phyloP scores from a whole-genome alignment of 352 stramenopile genomes.

The Phytophthora fragariaefolia region DNA sequence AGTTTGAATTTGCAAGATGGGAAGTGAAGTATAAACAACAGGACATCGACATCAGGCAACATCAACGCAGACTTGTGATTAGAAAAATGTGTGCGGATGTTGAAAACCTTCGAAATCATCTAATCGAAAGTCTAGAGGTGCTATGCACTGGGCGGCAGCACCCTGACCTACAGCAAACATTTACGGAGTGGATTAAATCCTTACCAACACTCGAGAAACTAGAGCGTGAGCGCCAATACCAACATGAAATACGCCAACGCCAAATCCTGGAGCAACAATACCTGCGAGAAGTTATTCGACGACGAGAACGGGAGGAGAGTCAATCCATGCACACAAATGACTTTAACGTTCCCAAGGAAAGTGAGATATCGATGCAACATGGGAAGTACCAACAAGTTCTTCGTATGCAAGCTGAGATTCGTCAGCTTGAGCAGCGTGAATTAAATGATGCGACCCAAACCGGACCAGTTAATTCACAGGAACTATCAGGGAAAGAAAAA shows the following conservation, averaged over 20 bases:
- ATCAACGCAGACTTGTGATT: constrained; percentile 37
- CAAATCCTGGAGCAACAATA: constrained; percentile 56
- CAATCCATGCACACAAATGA: constrained; percentile 53
- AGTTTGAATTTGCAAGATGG: constrained; percentile 14
- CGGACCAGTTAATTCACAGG: too few species aligned
- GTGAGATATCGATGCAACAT: constrained; percentile 31
- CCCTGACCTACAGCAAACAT: constrained; percentile 44
- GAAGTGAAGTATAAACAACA: constrained; percentile 1
- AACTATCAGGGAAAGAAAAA: constrained; percentile 26
- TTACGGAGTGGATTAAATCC: constrained; percentile 63
- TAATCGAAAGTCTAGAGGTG: constrained; percentile 42
- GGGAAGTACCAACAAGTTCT: constrained; percentile 42
- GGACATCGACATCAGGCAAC: constrained; percentile 10
- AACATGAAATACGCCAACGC: constrained; percentile 49
- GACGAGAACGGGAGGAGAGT: constrained; percentile 48
- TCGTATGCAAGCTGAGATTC: constrained; percentile 38
- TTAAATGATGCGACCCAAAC: too few species aligned
- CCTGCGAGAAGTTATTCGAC: constrained; percentile 44
- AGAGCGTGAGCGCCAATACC: constrained; percentile 39
- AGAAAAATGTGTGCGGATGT: constrained; percentile 26
- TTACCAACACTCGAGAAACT: constrained; percentile 61
- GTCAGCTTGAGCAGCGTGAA: constrained; percentile 25
- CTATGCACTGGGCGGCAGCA: constrained; percentile 51
- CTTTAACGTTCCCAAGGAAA: constrained; percentile 40
- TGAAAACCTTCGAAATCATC: constrained; percentile 42